Conservation (phyloP, 768 basidiomycete species). For the Chiua virens region DNA sequence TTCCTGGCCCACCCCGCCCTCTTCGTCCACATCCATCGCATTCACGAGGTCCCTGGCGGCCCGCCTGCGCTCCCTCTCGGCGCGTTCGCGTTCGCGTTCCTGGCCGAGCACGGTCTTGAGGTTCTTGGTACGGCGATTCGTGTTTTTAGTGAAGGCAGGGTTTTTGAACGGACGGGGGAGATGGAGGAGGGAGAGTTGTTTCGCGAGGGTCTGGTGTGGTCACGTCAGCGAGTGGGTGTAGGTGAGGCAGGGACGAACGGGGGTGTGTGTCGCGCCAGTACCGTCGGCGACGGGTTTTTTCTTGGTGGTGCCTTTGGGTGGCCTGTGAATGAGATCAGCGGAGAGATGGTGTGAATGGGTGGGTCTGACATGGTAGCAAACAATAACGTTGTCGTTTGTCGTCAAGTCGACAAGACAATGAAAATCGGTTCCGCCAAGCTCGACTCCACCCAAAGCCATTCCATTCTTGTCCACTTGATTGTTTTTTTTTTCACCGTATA, state of each 20-base stretch:
- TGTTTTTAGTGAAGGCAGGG: slow-evolving; percentile 64
- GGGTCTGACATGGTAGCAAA: too few relatives aligned
- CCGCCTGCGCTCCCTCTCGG: slow-evolving; percentile 60
- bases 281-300: slow-evolving; percentile 9
- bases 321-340: slow-evolving; percentile 13
- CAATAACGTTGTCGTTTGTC: too few relatives aligned
- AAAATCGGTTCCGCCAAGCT: too few relatives aligned
- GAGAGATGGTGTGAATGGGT: too few relatives aligned
- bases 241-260: slow-evolving; percentile 12
- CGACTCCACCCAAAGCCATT: too few relatives aligned
- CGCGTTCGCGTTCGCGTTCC: slow-evolving; percentile 75
- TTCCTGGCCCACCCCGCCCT: slow-evolving; percentile 34
- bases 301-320: slow-evolving; percentile 29
- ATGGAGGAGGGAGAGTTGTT: slow-evolving; percentile 72
- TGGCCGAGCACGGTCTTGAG: slow-evolving; percentile 75
- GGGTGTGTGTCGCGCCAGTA: slow-evolving; percentile 14
- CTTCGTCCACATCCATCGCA: slow-evolving; percentile 59
- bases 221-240: too few relatives aligned
- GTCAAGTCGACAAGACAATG: too few relatives aligned
- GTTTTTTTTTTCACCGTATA: too few relatives aligned
- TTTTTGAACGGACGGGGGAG: slow-evolving; percentile 79
- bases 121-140: slow-evolving; percentile 74
- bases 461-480: too few relatives aligned
- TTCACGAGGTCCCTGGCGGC: slow-evolving; percentile 42
- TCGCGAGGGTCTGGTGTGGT: slow-evolving; percentile 59